Base-by-base conservation (phyloP, 352 stramenopile genomes). In the Plasmopara viticola region DNA sequence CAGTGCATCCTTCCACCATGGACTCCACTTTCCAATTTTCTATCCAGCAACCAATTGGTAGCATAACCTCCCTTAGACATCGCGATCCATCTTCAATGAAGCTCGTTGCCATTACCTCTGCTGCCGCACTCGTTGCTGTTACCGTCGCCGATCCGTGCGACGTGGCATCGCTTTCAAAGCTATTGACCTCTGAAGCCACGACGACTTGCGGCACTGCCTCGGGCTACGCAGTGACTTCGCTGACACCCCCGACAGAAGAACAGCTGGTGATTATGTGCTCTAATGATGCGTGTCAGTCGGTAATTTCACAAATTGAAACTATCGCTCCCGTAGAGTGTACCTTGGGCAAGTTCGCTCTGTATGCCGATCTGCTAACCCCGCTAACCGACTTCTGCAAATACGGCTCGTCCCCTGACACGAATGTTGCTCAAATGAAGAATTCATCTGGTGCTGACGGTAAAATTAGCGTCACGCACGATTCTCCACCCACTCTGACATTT, bases 281-380 rank as follows among this genome's bases (percentile, higher is more conserved):
- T 20, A 67, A 44, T 56, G 48, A 53, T 18, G 50, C 59, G 6
- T 75, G 66, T 48, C 61, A 63, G 44, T 55, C 56, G 39, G 44
- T 72, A 47, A 45, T 75, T 9, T 38, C 39, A 9, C 43, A 64
- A 53, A 38, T 75, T n/a, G n/a, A 58, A 18, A 39, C 37, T 14
- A 49, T 72, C 25, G 53, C 53, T 20, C 60, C 61, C 8, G 52
- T 44, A 15, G 66, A 75, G 50, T 75, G 66, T 51, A 62, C 56
- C 13, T 9, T 72, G 4, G 56, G 59, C 59, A 47, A 52, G 31
- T 70, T 72, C 51, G 37, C 49, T 9, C 40, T 75, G 48, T 62
- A 71, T 48, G 56, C 61, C 33, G 56, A 72, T 44, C 59, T 75
- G 15, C 53, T 74, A 35, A 62, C 56, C 30, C 62, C 66, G 2